Evolutionary conservation across 331 rosid genomes (phyloP).

Genomic region (Rhamnella rubrinervis): DNA sequence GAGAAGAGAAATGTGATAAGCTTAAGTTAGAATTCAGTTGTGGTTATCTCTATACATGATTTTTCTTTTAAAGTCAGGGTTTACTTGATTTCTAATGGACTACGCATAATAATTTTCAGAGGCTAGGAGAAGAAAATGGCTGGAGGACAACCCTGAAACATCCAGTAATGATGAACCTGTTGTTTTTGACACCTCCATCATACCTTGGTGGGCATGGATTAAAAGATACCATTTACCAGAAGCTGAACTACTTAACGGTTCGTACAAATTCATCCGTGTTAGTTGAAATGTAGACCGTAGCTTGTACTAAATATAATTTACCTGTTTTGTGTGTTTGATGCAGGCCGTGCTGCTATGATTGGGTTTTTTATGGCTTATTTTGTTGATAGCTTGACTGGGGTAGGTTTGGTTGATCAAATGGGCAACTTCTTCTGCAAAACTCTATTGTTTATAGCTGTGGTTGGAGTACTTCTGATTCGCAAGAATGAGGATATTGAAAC

Average conservation of each 20-base stretch:
- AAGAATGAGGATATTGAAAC: slow-evolving; percentile 85
- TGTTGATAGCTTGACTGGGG: slow-evolving; percentile 97
- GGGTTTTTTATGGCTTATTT: slow-evolving; percentile 94
- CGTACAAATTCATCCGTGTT: slow-evolving; percentile 13
- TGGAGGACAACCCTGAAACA: slow-evolving; percentile 80
- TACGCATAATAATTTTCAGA: slow-evolving; percentile 47
- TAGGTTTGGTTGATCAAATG: slow-evolving; percentile 93
- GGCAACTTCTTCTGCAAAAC: slow-evolving; percentile 92
- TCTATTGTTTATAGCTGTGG: slow-evolving; percentile 71
- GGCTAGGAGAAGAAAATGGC: slow-evolving; percentile 98
- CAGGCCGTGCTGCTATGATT: slow-evolving; percentile 97
- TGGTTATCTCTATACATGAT: neutral
- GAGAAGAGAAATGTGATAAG: slow-evolving; percentile 12
- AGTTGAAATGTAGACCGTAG: neutral
- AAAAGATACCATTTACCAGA: slow-evolving; percentile 98
- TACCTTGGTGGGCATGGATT: slow-evolving; percentile 99
- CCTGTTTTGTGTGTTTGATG: slow-evolving; percentile 13
- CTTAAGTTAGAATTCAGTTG: slow-evolving; percentile 1
- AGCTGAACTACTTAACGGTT: slow-evolving; percentile 97
- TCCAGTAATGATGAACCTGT: slow-evolving; percentile 75
- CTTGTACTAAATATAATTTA: neutral
- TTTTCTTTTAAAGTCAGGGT: slow-evolving; percentile 1
- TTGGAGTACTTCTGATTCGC: slow-evolving; percentile 80
- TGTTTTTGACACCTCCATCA: slow-evolving; percentile 79
- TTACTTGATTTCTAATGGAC: slow-evolving; percentile 27